Conservation (phyloP, 108 stramenopile genomes). For the Nitzschia sp. region DNA sequence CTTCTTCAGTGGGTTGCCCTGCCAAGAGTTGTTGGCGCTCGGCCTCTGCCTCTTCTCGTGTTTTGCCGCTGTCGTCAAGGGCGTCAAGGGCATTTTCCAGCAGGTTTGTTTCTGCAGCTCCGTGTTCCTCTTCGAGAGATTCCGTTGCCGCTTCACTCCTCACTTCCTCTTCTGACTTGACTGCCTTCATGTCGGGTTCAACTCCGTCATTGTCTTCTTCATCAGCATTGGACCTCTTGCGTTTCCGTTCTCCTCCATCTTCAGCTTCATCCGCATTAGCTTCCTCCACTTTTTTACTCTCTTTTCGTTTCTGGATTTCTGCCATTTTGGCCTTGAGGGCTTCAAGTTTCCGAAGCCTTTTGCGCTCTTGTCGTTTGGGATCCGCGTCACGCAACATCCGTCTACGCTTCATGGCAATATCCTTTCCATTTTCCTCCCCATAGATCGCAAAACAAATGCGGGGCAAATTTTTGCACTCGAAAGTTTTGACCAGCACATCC, state of each 20-base stretch:
- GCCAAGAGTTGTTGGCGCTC: slow-evolving; percentile 73
- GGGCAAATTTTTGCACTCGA: slow-evolving; percentile 75
- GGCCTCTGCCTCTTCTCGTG: slow-evolving; percentile 81
- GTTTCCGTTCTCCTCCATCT: slow-evolving; percentile 30
- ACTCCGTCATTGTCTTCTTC: slow-evolving; percentile 23
- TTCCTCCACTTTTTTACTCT: slow-evolving; percentile 33
- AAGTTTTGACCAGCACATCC: slow-evolving; percentile 76
- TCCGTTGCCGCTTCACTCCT: slow-evolving; percentile 38
- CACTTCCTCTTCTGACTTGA: slow-evolving; percentile 33
- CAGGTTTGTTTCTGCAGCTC: slow-evolving; percentile 51
- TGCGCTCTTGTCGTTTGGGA: slow-evolving; percentile 70
- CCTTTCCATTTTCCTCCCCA: slow-evolving; percentile 69
- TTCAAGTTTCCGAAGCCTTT: slow-evolving; percentile 50
- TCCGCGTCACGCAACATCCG: slow-evolving; percentile 71
- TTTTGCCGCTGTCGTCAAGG: slow-evolving; percentile 53
- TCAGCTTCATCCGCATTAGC: slow-evolving; percentile 25
- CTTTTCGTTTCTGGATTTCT: slow-evolving; percentile 70
- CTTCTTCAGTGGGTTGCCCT: slow-evolving; percentile 44
- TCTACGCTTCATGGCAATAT: slow-evolving; percentile 80
- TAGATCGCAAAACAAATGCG: slow-evolving; percentile 77
- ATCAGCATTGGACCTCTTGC: slow-evolving; percentile 30
- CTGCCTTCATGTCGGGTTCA: slow-evolving; percentile 26
- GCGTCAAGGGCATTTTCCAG: slow-evolving; percentile 73
- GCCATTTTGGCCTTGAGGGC: slow-evolving; percentile 80
- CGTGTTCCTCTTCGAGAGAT: slow-evolving; percentile 18